These are phyloP conservation scores for Batkoa obscura DNA, from an alignment of 371 early-diverging fungal species.

Conservation along the genomic window DNA sequence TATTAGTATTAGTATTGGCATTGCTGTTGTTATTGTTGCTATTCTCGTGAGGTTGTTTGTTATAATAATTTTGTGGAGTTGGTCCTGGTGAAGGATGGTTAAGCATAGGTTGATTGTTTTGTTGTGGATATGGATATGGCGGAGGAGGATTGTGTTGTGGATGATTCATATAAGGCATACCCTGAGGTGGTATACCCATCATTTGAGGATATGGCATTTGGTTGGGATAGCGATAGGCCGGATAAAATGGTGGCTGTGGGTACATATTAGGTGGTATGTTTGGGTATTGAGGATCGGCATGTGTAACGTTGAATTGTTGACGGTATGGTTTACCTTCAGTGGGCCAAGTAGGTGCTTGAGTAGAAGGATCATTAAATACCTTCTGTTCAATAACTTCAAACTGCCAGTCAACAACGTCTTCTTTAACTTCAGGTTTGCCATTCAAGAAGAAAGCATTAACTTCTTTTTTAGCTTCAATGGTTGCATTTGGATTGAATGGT, in stretches of 20 bases:
- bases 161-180: too few relatives aligned
- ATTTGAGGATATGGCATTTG: neutral
- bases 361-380: neutral
- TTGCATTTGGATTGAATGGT: constrained; percentile 46
- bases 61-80: too few relatives aligned
- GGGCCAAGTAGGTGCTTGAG: constrained; percentile 10
- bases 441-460: neutral
- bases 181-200: too few relatives aligned
- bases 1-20: too few relatives aligned
- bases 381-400: constrained; percentile 1
- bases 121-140: too few relatives aligned
- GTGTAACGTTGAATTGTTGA: constrained; percentile 7
- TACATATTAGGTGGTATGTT: neutral
- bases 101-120: too few relatives aligned
- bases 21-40: too few relatives aligned
- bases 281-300: neutral
- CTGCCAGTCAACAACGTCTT: neutral
- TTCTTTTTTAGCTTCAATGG: neutral
- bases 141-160: too few relatives aligned
- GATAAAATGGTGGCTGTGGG: constrained; percentile 1
- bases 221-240: constrained; percentile 4
- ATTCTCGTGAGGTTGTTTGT: too few relatives aligned
- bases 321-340: constrained; percentile 9
- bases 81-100: too few relatives aligned
- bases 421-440: neutral